Evolutionary conservation across 139 green algal species (phyloP), one percentile per base, ranked within the genome.

Genomic region (Chlamydomonas sphaeroides): DNA sequence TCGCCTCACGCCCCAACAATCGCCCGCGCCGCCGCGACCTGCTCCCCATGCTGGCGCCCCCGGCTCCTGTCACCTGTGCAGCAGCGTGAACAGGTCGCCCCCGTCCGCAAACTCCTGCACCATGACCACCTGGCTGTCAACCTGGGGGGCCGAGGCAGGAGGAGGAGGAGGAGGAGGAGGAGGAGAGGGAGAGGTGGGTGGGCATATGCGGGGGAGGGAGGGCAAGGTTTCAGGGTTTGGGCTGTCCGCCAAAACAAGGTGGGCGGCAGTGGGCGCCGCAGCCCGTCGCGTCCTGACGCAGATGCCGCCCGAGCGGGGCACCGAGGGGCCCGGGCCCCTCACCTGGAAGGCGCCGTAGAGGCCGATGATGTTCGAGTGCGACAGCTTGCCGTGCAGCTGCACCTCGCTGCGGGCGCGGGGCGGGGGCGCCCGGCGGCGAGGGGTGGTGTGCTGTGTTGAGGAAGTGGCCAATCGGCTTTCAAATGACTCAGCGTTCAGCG

Each of bases 311-410:
- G n/a, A n/a, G n/a, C n/a, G n/a, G n/a, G n/a, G n/a, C n/a, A n/a
- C n/a, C n/a, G n/a, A n/a, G n/a, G n/a, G n/a, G n/a, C n/a, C n/a
- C n/a, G n/a, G n/a, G n/a, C 82, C 51, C 6, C 21, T 65, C 69
- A 83, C 67, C 74, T 93, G 83, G 70, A 91, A 93, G 28, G 89
- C 89, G 38, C 80, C 89, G 71, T 88, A 91, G 65, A 94, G 78
- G 30, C 51, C 76, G 41, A 94, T 91, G 36, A 94, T 87, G 78
- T 93, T 86, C 33, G 89, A 68, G 74, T 94, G 91, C 20, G 80
- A 41, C 56, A 94, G 63, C 21, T 65, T 74, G 65, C 65, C 86
- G 68, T 94, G 91, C 51, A 94, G 84, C 62, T 78, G 69, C n/a
- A 92, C 83, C 70, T 92, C 88, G 30, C 88, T 82, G 63, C 42